Conservation (phyloP, 192 early-diverging fungal genomes). For the Backusella luteola region DNA sequence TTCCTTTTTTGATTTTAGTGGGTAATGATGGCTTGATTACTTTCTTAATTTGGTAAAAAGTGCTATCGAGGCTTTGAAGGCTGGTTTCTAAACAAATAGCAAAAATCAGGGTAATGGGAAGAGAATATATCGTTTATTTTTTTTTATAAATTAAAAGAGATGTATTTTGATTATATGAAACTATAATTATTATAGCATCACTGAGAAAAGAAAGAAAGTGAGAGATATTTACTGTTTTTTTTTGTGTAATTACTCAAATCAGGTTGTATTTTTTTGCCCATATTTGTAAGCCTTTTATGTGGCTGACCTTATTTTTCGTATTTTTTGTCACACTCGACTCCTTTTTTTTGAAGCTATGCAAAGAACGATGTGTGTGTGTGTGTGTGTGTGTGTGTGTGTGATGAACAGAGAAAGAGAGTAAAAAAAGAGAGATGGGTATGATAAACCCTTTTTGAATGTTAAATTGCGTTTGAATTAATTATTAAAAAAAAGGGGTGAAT, state of each 20-base stretch:
- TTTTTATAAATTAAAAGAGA: not conserved
- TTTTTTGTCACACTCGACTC: not conserved
- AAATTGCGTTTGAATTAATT: slow-evolving; percentile 3
- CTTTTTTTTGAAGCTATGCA: not conserved
- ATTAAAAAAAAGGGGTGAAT: slow-evolving; percentile 7
- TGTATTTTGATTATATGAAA: not conserved
- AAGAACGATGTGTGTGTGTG: not conserved
- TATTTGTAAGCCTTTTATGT: not conserved
- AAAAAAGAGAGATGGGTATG: not conserved
- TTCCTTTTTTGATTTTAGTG: not conserved
- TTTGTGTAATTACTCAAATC: not conserved
- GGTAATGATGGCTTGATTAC: not conserved
- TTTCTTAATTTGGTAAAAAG: slow-evolving; percentile 2
- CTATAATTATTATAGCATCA: not conserved
- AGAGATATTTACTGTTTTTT: not conserved
- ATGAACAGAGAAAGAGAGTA: not conserved
- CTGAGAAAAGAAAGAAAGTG: not conserved
- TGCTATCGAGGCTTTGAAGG: not conserved
- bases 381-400: not conserved
- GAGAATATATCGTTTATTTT: not conserved
- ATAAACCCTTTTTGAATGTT: slow-evolving; percentile 3
- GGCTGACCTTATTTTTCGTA: not conserved
- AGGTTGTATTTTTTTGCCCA: not conserved
- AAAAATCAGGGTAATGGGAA: not conserved
- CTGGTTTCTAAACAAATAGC: not conserved